Conservation (phyloP, 106 monocot genomes). For the Dendrobium officinale region DNA sequence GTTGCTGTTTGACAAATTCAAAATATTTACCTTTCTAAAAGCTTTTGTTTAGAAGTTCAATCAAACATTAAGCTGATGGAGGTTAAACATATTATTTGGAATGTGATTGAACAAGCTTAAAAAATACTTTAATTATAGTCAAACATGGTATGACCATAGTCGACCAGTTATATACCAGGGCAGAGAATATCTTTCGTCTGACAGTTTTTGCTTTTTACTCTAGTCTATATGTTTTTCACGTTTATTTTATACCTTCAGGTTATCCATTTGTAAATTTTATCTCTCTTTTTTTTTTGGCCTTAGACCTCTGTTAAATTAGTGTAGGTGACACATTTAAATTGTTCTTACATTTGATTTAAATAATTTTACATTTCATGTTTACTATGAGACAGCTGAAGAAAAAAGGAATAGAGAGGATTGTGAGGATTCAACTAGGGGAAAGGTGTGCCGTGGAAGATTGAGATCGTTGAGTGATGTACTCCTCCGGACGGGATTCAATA, state of each 20-base stretch:
- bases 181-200: neutral
- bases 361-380: neutral
- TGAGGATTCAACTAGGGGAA: slow-evolving; percentile 27
- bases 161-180: neutral
- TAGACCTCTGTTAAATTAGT: neutral
- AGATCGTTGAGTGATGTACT: slow-evolving; percentile 50
- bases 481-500: slow-evolving; percentile 35
- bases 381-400: slow-evolving; percentile 46
- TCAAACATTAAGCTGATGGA: neutral
- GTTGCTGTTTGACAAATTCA: neutral
- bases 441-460: slow-evolving; percentile 27
- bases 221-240: neutral
- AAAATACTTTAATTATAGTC: neutral
- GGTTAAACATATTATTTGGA: neutral
- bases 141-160: neutral
- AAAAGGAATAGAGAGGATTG: slow-evolving; percentile 48
- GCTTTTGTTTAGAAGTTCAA: neutral
- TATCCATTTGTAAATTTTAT: neutral
- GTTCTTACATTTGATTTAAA: neutral
- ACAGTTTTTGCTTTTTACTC: neutral
- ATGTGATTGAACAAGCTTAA: neutral
- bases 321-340: neutral
- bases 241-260: neutral
- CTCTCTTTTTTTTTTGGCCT: neutral
- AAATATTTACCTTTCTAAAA: neutral